Evolutionary conservation across 2,329 filamentous ascomycete species (phyloP), one percentile per base, ranked within the genome.

Genomic region (Aspergillus glaucus): DNA sequence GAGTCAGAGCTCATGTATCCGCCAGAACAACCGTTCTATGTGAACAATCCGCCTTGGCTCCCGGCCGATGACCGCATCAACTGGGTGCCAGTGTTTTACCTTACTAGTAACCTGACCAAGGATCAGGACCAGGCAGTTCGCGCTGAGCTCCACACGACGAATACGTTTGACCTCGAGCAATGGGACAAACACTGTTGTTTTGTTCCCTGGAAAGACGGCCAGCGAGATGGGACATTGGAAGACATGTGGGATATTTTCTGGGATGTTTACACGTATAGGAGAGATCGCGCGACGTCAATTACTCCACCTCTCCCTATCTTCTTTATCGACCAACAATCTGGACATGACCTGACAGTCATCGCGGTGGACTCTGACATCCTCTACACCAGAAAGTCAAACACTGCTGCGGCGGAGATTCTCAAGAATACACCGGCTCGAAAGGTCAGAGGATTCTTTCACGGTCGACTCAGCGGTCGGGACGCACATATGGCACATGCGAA

Each of bases 171-270:
- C 34, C 14, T n/a, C 3, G 14, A 36, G 17, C n/a, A 36, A 17
- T 36, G 34, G 34, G n/a, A 36, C 6, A 17, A 37, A 6, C 6
- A 36, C 2, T 30, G 28, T 4, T 26, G 40, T 17, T 44, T 39
- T 24, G 32, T 44, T 14, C 30, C 36, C 41, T 43, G 40, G 45
- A 41, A 42, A 15, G 14, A 44, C 15, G n/a, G 8, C n/a, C 39
- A 43, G 22, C 26, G 14, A 12, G 30, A 43, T 22, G 46, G 46
- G 8, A 48, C 41, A 1, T 10, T 44, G 6, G 39, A 48, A n/a
- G 46, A 48, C 21, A 32, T 44, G 17, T 48, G 46, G 40, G 36
- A 48, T 24, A 41, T 43, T 15, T 30, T 48, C 39, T 41, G 46
- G 34, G 32, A 50, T 19, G 8, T 45, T n/a, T 12, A 34, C 26